These are phyloP conservation scores for Dictyostelium brefeldianum DNA, from an alignment of 78 protist species.

Conservation along the genomic window DNA sequence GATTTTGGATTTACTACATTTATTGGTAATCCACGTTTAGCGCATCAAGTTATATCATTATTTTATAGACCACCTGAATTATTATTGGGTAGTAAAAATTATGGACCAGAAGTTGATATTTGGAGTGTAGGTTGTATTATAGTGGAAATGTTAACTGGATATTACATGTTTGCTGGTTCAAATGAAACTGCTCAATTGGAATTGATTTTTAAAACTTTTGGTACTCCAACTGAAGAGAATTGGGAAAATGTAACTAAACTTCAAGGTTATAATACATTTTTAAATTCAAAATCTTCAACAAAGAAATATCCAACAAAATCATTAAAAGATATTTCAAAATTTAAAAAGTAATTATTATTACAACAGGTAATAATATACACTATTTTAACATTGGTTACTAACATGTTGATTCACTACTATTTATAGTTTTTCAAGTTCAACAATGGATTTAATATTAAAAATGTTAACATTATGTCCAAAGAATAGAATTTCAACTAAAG, in stretches of 20 bases:
- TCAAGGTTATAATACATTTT: not conserved
- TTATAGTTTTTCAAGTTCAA: not conserved
- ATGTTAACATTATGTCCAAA: slow-evolving; percentile 49
- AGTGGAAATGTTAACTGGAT: slow-evolving; percentile 86
- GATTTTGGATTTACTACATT: slow-evolving; percentile 92
- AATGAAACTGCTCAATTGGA: slow-evolving; percentile 66
- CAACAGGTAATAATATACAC: no score
- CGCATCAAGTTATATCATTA: slow-evolving; percentile 70
- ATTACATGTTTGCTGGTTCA: slow-evolving; percentile 79
- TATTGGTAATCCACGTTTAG: slow-evolving; percentile 52
- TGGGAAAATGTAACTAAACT: slow-evolving; percentile 76
- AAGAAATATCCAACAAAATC: slow-evolving; percentile 19
- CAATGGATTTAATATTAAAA: slow-evolving; percentile 49
- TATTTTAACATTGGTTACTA: not conserved
- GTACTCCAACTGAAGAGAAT: slow-evolving; percentile 67
- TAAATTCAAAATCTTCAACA: not conserved
- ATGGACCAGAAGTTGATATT: slow-evolving; percentile 87
- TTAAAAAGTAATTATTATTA: not conserved
- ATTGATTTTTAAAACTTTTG: slow-evolving; percentile 67
- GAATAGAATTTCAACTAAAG: slow-evolving; percentile 21
- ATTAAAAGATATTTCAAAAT: slow-evolving; percentile 20
- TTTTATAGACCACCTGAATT: slow-evolving; percentile 93
- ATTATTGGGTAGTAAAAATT: slow-evolving; percentile 86
- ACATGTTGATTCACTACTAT: not conserved
- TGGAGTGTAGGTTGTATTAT: slow-evolving; percentile 92